Evolutionary conservation across 805 yeast species (phyloP), one percentile per base, ranked within the genome.

Genomic region (Candida multigemmis): DNA sequence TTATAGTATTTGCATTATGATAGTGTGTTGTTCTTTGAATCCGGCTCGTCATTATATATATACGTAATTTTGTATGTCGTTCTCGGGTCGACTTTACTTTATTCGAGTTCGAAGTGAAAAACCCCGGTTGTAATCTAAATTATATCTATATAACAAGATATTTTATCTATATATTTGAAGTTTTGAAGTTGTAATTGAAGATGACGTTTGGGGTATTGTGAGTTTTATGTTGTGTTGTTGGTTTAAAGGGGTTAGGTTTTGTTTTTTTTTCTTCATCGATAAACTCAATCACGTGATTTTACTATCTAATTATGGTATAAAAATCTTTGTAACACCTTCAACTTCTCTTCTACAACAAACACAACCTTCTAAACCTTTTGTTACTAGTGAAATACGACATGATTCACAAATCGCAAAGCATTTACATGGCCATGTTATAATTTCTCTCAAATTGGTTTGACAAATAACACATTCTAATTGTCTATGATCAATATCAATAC

Each of bases 351-450:
- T 68, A 44, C 96, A 87, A 43, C 94, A 81, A 0, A 86, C 89
- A 51, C 96, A 87, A 1, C 77, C 78, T 31, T 69, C 71, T 44
- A 78, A 77, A 8, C 81, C 80, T 34, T 86, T 68, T 18, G 77
- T 56, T 6, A 83, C 84, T 27, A 87, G 60, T 11, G 80, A 71
- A 7, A 76, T 58, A 11, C 96, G 65, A 45, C 96, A 87, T 14
- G 71, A 67, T 37, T 86, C 95, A 50, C 96, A 87, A 4, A 87
- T 61, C 0, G 94, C 86, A 30, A 87, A 71, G 50, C 96, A 87
- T 40, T 74, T 71, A 47, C 96, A 87, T 0, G 96, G 96, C 96
- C 96, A 87, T 3, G 89, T 59, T 6, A 87, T 75, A 22, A 87
- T 71, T 31, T 78, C 81, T 37, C 96, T 64, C 4, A 74, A 69